Base-by-base conservation (phyloP, 2,329 filamentous ascomycete genomes). In the Pleoardoris graminearum region DNA sequence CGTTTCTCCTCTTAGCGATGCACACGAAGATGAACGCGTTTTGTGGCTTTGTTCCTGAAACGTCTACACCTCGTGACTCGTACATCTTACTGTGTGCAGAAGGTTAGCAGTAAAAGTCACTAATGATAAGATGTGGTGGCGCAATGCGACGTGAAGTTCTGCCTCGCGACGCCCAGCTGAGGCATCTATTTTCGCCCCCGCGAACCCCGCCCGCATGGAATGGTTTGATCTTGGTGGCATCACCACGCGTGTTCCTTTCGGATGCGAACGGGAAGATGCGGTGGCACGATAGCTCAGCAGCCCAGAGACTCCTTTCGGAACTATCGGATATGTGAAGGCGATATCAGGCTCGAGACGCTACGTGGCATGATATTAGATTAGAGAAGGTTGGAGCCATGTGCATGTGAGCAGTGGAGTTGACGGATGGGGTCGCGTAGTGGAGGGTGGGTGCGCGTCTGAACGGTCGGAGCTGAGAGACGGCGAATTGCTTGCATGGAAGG, bases 281-380 rank as follows among this genome's bases (percentile, higher is more conserved):
- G 7, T n/a, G 25, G 16, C 10, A 14, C 27, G 19, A 33, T 14
- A n/a, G 43, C 30, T 46, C 43, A 27, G 21, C 43, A 16, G 8
- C n/a, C 14, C 19, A 16, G 21, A 23, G 35, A 35, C 30, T 17
- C 3, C 30, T 17, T 36, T 36, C 10, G 30, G 43, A 36, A 35
- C 2, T 46, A 30, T 46, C 36, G 43, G 36, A 30, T 7, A 46
- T 46, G 43, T 36, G 22, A 5, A 30, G n/a, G 30, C 36, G 43
- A 36, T 46, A 46, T 46, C 43, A 25, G 30, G 7, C 16, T 16
- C n/a, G 12, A 25, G 30, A 16, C 43, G 30, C 8, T 35, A 25
- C 12, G 30, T 12, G 19, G 30, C 21, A 35, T 46, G 30, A 23
- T 35, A 35, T 46, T 19, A 17, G 21, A 25, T n/a, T 23, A 17